Conservation (phyloP, 139 green algal species). For the Micractinium sp. region DNA sequence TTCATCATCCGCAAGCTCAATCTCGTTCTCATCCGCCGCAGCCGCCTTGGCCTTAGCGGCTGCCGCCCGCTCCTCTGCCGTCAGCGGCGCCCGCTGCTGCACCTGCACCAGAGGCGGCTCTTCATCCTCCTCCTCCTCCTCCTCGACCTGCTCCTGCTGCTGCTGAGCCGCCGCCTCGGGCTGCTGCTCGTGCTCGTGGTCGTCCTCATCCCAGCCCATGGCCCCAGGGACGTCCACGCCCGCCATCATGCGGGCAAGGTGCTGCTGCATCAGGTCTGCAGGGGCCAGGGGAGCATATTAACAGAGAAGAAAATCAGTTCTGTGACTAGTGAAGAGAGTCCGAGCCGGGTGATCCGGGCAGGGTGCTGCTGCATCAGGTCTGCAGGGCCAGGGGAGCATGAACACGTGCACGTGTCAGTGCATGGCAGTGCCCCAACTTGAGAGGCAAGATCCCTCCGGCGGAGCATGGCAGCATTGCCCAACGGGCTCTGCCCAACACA, state of each 20-base stretch:
- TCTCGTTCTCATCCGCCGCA: conserved; percentile 35
- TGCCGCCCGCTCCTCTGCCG: not conserved
- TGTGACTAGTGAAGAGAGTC: too few species aligned
- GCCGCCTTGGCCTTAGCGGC: not conserved
- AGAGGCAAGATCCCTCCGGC: too few species aligned
- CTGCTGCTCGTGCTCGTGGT: conserved; percentile 19
- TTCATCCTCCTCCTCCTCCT: conserved; percentile 5
- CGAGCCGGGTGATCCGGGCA: too few species aligned
- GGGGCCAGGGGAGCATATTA: not conserved
- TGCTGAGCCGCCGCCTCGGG: not conserved
- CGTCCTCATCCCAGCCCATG: conserved; percentile 44
- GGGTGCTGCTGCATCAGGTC: too few species aligned
- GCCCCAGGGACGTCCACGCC: conserved; percentile 36
- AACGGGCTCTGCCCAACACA: too few species aligned
- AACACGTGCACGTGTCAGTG: too few species aligned
- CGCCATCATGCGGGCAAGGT: conserved; percentile 34
- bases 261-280: conserved; percentile 43
- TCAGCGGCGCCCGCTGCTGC: not conserved
- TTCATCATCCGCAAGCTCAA: conserved; percentile 30
- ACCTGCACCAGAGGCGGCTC: not conserved
- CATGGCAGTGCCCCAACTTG: too few species aligned
- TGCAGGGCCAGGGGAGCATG: too few species aligned
- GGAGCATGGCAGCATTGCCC: too few species aligned
- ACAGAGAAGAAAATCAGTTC: not conserved
- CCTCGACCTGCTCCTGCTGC: not conserved